These are phyloP conservation scores for Termitomyces sp. DNA, from an alignment of 768 basidiomycete species.

Conservation along the genomic window DNA sequence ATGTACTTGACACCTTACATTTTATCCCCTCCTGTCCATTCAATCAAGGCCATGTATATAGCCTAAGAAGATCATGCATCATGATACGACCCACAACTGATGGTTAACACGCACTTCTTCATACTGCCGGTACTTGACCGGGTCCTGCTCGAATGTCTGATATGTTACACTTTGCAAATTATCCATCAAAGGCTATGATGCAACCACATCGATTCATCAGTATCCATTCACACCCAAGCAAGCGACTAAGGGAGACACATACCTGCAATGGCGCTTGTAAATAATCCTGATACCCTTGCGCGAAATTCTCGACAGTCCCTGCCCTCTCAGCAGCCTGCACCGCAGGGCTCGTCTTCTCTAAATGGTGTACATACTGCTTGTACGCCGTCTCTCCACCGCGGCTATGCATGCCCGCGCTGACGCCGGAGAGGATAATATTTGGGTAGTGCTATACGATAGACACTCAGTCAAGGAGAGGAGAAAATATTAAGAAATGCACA, in stretches of 20 bases:
- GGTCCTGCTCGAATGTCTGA: conserved; percentile 97
- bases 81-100: background rate
- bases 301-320: conserved; percentile 87
- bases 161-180: conserved; percentile 95
- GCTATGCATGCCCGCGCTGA: conserved; percentile 60
- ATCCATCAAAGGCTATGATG: conserved; percentile 87
- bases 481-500: conserved; percentile 22
- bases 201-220: conserved; percentile 8
- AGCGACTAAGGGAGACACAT: conserved; percentile 7
- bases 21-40: conserved; percentile 57
- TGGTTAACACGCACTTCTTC: conserved; percentile 64
- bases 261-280: conserved; percentile 94
- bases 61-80: conserved; percentile 48
- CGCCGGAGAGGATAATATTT: conserved; percentile 77
- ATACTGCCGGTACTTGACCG: conserved; percentile 93
- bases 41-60: conserved; percentile 74
- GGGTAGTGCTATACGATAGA: conserved; percentile 69
- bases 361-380: conserved; percentile 81
- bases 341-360: conserved; percentile 74
- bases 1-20: conserved; percentile 49
- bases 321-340: conserved; percentile 61
- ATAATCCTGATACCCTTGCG: conserved; percentile 92
- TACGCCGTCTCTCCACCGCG: conserved; percentile 87
- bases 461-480: conserved; percentile 5
- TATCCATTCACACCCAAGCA: background rate